phyloP scores from a whole-genome alignment of 768 basidiomycete species.

The Xerocomellus amylosporus region DNA sequence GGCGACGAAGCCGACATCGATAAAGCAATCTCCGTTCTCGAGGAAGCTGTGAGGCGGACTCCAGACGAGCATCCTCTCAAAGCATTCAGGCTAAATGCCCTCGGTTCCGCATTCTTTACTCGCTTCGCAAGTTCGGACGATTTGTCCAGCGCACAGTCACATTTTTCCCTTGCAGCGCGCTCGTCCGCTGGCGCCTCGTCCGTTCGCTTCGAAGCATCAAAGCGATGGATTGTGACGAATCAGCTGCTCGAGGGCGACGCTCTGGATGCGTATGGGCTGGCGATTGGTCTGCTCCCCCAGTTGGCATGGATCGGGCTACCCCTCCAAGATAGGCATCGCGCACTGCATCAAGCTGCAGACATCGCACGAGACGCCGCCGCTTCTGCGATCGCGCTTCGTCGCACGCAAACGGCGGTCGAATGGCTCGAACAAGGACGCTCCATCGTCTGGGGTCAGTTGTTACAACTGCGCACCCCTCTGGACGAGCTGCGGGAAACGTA shows the following conservation, averaged over 20 bases:
- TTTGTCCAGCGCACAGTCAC: background rate
- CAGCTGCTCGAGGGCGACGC: background rate
- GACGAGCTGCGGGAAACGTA: background rate
- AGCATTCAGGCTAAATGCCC: background rate
- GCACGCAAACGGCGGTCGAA: background rate
- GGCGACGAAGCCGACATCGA: slow-evolving; percentile 5
- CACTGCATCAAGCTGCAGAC: slow-evolving; percentile 4
- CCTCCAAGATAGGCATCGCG: slow-evolving; percentile 12
- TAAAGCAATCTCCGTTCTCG: background rate
- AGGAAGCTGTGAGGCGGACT: slow-evolving; percentile 4
- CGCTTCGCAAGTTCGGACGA: background rate
- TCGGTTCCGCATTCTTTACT: background rate
- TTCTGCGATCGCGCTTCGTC: slow-evolving; percentile 8
- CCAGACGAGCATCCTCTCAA: slow-evolving; percentile 2
- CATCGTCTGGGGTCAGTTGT: slow-evolving; percentile 4
- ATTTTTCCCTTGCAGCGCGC: background rate
- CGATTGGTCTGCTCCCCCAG: slow-evolving; percentile 14
- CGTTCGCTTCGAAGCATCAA: background rate
- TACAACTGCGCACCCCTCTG: slow-evolving; percentile 1
- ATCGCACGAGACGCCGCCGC: slow-evolving; percentile 20
- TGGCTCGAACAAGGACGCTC: slow-evolving; percentile 8
- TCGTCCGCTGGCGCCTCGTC: background rate
- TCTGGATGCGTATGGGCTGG: slow-evolving; percentile 12
- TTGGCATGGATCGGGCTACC: slow-evolving; percentile 9
- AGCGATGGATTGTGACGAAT: background rate